Percentiles rank a stretch among this genome's conserved stretches.
These are phyloP conservation scores for Aspergillus neotritici DNA, from an alignment of 2,329 filamentous ascomycete species.

Conservation along the genomic window DNA sequence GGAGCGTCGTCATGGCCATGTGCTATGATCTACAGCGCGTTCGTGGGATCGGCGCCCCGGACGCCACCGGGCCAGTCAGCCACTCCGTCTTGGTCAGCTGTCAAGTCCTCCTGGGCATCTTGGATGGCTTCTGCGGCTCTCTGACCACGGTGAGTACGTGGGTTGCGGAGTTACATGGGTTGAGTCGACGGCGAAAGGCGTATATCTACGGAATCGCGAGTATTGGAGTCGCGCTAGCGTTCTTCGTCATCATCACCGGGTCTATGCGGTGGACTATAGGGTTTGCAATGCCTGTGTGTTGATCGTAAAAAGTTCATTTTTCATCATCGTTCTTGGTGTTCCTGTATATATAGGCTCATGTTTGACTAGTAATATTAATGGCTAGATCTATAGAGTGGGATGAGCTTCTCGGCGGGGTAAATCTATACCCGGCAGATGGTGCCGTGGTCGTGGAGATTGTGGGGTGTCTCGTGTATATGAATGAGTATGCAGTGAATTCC, in stretches of 20 bases:
- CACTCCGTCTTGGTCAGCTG: constrained; percentile 47
- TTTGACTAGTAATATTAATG: too few species aligned
- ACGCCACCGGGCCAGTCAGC: constrained; percentile 41
- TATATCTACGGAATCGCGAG: constrained; percentile 56
- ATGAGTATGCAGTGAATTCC: too few species aligned
- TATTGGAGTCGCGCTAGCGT: constrained; percentile 42
- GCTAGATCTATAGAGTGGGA: not conserved
- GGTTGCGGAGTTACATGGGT: constrained; percentile 54
- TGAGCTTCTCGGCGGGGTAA: not conserved
- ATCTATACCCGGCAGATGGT: not conserved
- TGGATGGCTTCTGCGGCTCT: constrained; percentile 64
- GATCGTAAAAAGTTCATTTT: constrained; percentile 4
- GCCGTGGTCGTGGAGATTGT: too few species aligned
- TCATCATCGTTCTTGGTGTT: too few species aligned
- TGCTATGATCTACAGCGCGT: constrained; percentile 73
- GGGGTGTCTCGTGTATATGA: too few species aligned
- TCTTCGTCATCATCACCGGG: constrained; percentile 52
- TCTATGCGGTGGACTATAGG: constrained; percentile 51
- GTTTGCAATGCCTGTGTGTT: constrained; percentile 32
- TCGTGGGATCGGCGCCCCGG: constrained; percentile 40
- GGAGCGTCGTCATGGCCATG: constrained; percentile 68
- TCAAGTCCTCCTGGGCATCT: constrained; percentile 61
- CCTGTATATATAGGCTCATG: not conserved
- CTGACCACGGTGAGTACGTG: constrained; percentile 63
- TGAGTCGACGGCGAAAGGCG: constrained; percentile 50